Evolutionary conservation across 306 rosid genomes (phyloP), one percentile per base, ranked within the genome.

Genomic region (Neltuma alba): DNA sequence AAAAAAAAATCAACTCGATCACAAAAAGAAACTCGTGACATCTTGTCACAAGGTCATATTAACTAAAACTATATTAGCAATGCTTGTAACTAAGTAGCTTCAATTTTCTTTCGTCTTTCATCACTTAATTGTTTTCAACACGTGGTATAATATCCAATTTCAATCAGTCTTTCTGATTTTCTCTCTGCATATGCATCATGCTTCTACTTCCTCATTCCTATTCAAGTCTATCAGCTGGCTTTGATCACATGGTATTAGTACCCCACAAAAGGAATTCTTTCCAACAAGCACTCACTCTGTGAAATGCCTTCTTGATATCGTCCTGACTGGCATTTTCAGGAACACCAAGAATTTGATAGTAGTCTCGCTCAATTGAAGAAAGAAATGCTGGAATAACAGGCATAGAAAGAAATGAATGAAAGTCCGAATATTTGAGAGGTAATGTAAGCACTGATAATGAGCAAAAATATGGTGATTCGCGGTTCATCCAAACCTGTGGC

Each of bases 231-330:
- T 36, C 64, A 79, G 61, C 77, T 76, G 70, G 34, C 18, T 34
- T 33, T 48, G 45, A 76, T 38, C 74, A 71, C 75, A 55, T 44
- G 70, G 66, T 33, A 70, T 15, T 25, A 20, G 13, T 14, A 23
- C 25, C 60, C 54, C 14, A 80, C 58, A 66, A 48, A 80, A 74
- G 41, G 12, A 41, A 73, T 66, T 57, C 6, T 57, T 77, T 40
- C 58, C 44, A 75, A 61, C 37, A 74, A 75, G 74, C 54, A 86
- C 98, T 83, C 77, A 95, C 99, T 83, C 25, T 78, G 79, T 84
- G 92, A 83, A 83, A 95, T 5, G 96, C 96, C 80, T 88, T 95
- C 77, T 91, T 91, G 57, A 95, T 88, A 80, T 91, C 97, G 13
- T 91, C 93, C 70, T 88, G 86, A 82, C 86, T 89, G 30, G 99